Evolutionary conservation across 768 basidiomycete species (phyloP).

Genomic region (Wakefieldia striispora): DNA sequence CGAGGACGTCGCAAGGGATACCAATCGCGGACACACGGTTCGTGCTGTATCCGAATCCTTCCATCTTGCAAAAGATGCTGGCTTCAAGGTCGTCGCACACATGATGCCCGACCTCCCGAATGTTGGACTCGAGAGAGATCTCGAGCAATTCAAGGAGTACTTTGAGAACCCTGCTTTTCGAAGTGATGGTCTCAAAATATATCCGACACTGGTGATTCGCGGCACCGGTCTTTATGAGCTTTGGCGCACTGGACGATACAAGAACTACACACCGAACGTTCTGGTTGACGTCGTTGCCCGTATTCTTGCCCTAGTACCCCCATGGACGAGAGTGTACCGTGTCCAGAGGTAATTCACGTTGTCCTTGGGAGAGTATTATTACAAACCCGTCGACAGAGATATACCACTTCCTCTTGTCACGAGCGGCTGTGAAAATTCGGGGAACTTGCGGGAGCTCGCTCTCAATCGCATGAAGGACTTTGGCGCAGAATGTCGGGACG

Average conservation of each 20-base stretch:
- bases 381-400: constrained; percentile 53
- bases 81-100: constrained; percentile 99
- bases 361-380: not conserved
- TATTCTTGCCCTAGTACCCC: constrained; percentile 93
- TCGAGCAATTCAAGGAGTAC: constrained; percentile 99
- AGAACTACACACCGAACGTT: constrained; percentile 99
- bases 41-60: constrained; percentile 96
- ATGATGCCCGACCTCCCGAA: constrained; percentile 99
- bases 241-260: constrained; percentile 96
- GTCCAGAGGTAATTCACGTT: constrained; percentile 73
- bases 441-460: constrained; percentile 94
- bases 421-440: constrained; percentile 96
- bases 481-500: constrained; percentile 95
- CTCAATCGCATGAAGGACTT: constrained; percentile 99
- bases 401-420: constrained; percentile 96
- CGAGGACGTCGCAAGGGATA: constrained; percentile 98
- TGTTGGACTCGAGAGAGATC: constrained; percentile 93
- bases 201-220: constrained; percentile 96
- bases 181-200: constrained; percentile 96
- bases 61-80: constrained; percentile 97
- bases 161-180: constrained; percentile 98
- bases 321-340: constrained; percentile 98
- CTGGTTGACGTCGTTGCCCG: constrained; percentile 96
- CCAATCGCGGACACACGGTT: constrained; percentile 98
- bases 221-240: constrained; percentile 96